Conservation (phyloP, 495 filamentous ascomycete species). For the Paragyromitra xinjiangensis region DNA sequence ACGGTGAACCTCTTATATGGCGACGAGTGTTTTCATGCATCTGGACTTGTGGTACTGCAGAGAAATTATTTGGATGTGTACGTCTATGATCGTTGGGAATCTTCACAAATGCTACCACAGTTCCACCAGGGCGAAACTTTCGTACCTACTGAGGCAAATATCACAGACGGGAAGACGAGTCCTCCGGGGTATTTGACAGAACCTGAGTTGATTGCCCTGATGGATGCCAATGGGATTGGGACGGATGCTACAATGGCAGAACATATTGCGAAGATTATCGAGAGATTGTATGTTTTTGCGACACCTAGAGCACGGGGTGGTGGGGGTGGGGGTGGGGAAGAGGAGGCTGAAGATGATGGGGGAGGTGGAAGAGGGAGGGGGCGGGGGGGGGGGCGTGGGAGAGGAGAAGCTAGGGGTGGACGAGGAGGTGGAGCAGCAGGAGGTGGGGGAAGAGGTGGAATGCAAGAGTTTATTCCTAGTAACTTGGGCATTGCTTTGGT, state of each 20-base stretch:
- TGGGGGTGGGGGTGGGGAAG: constrained; percentile 44
- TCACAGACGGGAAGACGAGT: constrained; percentile 85
- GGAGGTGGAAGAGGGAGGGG: constrained; percentile 59
- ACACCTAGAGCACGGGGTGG: constrained; percentile 63
- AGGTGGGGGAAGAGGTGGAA: constrained; percentile 62
- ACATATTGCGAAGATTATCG: constrained; percentile 94
- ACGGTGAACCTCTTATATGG: constrained; percentile 88
- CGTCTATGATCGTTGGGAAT: constrained; percentile 93
- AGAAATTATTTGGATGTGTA: constrained; percentile 96
- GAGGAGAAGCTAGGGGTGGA: constrained; percentile 61
- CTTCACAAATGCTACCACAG: constrained; percentile 79
- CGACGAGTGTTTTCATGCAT: constrained; percentile 79
- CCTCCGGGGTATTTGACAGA: constrained; percentile 90
- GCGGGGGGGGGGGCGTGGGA: constrained; percentile 57
- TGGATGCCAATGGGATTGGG: constrained; percentile 98
- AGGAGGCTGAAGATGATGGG: constrained; percentile 51
- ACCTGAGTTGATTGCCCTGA: constrained; percentile 94
- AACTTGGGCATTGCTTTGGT: constrained; percentile 88
- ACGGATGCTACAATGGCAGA: constrained; percentile 99
- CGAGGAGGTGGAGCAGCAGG: constrained; percentile 61
- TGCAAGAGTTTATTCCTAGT: constrained; percentile 90
- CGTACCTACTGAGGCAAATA: constrained; percentile 85
- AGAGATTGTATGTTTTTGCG: constrained; percentile 80
- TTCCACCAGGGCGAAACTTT: constrained; percentile 82
- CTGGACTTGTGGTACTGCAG: constrained; percentile 84